phyloP scores from a whole-genome alignment of 1,284 basidiomycete genomes.

The Exobasidium cylindrosporum region DNA sequence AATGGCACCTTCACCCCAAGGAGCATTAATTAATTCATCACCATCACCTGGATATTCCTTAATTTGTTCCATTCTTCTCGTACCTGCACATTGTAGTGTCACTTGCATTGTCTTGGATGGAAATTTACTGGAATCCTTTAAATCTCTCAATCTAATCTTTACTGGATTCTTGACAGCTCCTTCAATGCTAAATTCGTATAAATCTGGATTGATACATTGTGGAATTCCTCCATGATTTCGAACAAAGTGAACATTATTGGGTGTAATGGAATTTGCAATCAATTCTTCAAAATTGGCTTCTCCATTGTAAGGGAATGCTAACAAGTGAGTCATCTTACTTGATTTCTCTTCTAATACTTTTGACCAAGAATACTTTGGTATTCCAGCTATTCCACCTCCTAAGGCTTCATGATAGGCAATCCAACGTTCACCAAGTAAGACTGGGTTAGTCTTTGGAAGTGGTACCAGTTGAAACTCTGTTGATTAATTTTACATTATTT shows the following conservation, averaged over 20 bases:
- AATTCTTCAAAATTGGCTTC: conserved; percentile 2
- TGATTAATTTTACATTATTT: too few species aligned
- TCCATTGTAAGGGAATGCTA: conserved; percentile 8
- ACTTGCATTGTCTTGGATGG: background rate
- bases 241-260: conserved; percentile 3
- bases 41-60: conserved; percentile 2
- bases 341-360: conserved; percentile 1
- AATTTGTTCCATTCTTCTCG: conserved; percentile 3
- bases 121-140: background rate
- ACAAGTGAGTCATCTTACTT: conserved; percentile 4
- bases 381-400: background rate
- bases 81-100: conserved; percentile 10
- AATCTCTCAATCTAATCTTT: background rate
- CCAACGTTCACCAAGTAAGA: background rate
- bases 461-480: conserved; percentile 6
- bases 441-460: conserved; percentile 1
- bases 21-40: background rate
- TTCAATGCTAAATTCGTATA: background rate
- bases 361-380: conserved; percentile 1
- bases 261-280: conserved; percentile 3
- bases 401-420: conserved; percentile 1
- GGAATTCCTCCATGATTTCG: conserved; percentile 7
- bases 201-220: conserved; percentile 1
- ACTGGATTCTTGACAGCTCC: background rate
- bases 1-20: conserved; percentile 5